phyloP scores from a whole-genome alignment of 495 filamentous ascomycete genomes.

The Xylaria nigripes region DNA sequence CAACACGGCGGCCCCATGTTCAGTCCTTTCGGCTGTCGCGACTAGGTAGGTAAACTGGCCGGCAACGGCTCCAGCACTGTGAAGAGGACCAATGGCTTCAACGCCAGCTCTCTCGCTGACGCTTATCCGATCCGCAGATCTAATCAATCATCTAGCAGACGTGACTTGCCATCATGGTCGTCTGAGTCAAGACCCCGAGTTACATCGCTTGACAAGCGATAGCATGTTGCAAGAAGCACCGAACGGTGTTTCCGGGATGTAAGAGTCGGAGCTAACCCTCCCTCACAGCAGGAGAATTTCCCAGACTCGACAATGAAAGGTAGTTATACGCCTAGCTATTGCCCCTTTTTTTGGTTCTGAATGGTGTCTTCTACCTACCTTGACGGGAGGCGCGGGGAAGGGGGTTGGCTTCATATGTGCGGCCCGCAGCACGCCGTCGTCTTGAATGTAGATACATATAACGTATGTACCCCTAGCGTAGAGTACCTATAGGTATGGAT shows the following conservation, averaged over 20 bases:
- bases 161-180: constrained; percentile 16
- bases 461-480: not conserved
- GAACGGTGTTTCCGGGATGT: too few species aligned
- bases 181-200: not conserved
- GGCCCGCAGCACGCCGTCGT: not conserved
- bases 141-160: constrained; percentile 28
- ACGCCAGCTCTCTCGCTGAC: constrained; percentile 32
- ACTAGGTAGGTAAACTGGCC: constrained; percentile 27
- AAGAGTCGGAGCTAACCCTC: too few species aligned
- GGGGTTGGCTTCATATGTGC: not conserved
- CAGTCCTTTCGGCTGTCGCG: constrained; percentile 36
- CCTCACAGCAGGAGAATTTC: not conserved
- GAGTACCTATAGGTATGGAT: not conserved
- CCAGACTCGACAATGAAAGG: not conserved
- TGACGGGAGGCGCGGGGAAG: not conserved
- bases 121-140: constrained; percentile 30
- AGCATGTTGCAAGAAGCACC: too few species aligned
- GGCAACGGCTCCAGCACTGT: constrained; percentile 35
- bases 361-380: constrained; percentile 3
- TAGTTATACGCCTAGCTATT: too few species aligned
- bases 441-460: not conserved
- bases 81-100: constrained; percentile 29
- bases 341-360: too few species aligned
- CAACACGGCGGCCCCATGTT: constrained; percentile 35
- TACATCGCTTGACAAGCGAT: too few species aligned